Conservation (phyloP, 352 stramenopile species). For the Halophytophthora polymorphica region DNA sequence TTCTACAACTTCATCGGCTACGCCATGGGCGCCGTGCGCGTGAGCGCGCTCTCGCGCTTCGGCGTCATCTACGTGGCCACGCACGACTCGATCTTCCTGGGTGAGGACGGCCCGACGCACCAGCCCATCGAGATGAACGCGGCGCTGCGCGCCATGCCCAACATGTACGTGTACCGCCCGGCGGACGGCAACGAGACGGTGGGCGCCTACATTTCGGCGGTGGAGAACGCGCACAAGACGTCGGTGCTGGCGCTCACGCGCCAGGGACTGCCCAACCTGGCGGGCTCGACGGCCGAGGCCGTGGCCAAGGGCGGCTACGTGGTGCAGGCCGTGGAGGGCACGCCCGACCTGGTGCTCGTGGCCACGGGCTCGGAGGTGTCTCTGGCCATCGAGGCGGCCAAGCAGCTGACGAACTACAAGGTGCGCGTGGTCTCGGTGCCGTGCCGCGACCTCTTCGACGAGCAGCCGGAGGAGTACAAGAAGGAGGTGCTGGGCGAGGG, state of each 20-base stretch:
- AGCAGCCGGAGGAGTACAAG: conserved; percentile 96
- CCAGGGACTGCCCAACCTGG: conserved; percentile 89
- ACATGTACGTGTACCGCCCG: conserved; percentile 97
- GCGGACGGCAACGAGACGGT: conserved; percentile 98
- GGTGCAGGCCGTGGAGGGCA: conserved; percentile 60
- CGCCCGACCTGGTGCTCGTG: conserved; percentile 91
- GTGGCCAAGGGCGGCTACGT: conserved; percentile 92
- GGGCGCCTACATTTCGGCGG: conserved; percentile 91
- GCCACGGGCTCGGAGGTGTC: conserved; percentile 95
- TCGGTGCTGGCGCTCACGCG: conserved; percentile 93
- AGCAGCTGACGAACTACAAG: conserved; percentile 77
- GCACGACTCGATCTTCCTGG: conserved; percentile 99
- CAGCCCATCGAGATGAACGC: conserved; percentile 99
- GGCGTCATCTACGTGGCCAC: conserved; percentile 98
- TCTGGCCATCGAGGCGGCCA: conserved; percentile 93
- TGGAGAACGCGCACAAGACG: conserved; percentile 85
- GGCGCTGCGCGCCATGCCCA: conserved; percentile 95
- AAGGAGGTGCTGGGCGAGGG: conserved; percentile 92
- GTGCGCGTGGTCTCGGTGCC: conserved; percentile 97
- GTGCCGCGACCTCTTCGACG: conserved; percentile 97
- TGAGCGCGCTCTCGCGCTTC: conserved; percentile 94
- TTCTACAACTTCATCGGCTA: conserved; percentile 99
- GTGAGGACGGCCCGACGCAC: conserved; percentile 99
- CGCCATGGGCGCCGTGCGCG: conserved; percentile 92
- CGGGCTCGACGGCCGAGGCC: conserved; percentile 84